These are phyloP conservation scores for Panicum miliaceum DNA, from an alignment of 176 grass and related monocot genomes.

Conservation along the genomic window DNA sequence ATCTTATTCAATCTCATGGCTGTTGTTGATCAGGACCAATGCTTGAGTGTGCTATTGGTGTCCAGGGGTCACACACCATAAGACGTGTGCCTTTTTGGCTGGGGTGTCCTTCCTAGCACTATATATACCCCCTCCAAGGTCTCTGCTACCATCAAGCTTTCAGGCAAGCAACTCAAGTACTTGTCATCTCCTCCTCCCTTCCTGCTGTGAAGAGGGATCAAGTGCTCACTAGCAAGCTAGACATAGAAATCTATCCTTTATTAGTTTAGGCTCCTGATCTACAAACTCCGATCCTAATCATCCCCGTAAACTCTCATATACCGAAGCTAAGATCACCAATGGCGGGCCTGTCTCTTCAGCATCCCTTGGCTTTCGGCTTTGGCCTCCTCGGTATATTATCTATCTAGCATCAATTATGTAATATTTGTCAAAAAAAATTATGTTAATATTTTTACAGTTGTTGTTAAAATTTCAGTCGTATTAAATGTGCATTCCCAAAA, in stretches of 20 bases:
- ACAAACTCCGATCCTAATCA: not conserved
- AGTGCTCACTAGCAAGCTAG: not conserved
- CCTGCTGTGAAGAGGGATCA: not conserved
- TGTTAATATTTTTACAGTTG: not conserved
- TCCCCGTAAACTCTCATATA: not conserved
- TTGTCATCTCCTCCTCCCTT: not conserved
- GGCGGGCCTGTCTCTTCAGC: slow-evolving; percentile 60
- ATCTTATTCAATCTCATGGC: slow-evolving; percentile 25
- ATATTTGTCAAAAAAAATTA: too few species aligned
- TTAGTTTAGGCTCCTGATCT: too few species aligned
- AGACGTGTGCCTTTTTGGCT: slow-evolving; percentile 23
- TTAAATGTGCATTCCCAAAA: not conserved
- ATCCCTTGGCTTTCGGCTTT: slow-evolving; percentile 67
- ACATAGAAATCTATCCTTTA: too few species aligned
- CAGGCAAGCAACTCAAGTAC: slow-evolving; percentile 20
- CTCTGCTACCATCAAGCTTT: slow-evolving; percentile 26
- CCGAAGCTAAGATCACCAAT: slow-evolving; percentile 29
- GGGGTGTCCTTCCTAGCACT: not conserved
- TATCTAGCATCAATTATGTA: not conserved
- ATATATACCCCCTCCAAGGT: slow-evolving; percentile 35
- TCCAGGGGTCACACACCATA: slow-evolving; percentile 5
- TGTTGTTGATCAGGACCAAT: slow-evolving; percentile 17
- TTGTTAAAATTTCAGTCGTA: not conserved
- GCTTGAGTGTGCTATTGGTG: slow-evolving; percentile 19
- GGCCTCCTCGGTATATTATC: slow-evolving; percentile 65